Conservation (phyloP, 2,329 filamentous ascomycete genomes). For the Teratosphaeria epicoccoides region DNA sequence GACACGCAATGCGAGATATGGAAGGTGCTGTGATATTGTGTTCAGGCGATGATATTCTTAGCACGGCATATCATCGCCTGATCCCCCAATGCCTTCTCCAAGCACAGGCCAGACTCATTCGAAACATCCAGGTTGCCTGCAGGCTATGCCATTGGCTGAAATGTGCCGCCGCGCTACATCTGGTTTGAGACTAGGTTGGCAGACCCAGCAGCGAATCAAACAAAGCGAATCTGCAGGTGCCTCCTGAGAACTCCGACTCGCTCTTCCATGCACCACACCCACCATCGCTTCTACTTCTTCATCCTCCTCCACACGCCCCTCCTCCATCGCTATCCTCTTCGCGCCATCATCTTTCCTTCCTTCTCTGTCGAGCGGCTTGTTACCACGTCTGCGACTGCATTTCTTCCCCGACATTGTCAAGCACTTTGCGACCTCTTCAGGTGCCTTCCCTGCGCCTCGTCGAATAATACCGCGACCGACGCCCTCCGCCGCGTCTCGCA, state of each 20-base stretch:
- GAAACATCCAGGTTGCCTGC: too few relatives aligned
- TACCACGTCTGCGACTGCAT: conserved; percentile 3
- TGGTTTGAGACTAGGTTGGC: not conserved
- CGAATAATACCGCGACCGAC: not conserved
- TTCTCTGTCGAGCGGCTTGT: conserved; percentile 4
- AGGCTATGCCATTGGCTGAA: not conserved
- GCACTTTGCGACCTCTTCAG: not conserved
- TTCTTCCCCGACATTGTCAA: not conserved
- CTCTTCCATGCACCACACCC: not conserved
- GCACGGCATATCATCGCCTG: too few relatives aligned
- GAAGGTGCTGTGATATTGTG: too few relatives aligned
- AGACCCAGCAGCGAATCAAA: not conserved
- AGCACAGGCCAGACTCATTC: too few relatives aligned
- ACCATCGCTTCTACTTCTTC: not conserved
- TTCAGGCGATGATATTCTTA: too few relatives aligned
- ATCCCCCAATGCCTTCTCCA: too few relatives aligned
- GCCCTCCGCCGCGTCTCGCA: not conserved
- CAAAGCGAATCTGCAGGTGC: not conserved
- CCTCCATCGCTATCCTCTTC: conserved; percentile 1
- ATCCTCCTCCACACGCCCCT: not conserved
- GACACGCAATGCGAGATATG: too few relatives aligned
- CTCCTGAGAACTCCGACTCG: not conserved
- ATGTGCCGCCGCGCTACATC: not conserved
- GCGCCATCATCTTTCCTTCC: conserved; percentile 4
- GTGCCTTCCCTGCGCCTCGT: not conserved